Evolutionary conservation across 1,284 basidiomycete genomes (phyloP), one percentile per base, ranked within the genome.

Genomic region (Porodaedalea pini): DNA sequence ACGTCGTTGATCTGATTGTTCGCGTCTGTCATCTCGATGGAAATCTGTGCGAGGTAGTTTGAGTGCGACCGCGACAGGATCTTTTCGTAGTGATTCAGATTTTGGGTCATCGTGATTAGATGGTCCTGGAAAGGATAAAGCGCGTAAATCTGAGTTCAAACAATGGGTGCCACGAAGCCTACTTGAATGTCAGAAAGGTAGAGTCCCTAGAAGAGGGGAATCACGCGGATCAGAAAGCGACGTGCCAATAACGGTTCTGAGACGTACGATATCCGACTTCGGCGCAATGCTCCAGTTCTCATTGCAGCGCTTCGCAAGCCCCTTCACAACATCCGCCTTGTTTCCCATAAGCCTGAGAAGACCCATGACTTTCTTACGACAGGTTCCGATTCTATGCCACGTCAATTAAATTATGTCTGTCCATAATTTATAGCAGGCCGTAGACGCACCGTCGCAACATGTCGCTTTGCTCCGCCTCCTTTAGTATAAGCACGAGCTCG

Each of bases 1-100:
- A 99, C 96, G 70, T 99, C 95, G 74, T 99, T 99, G 76, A 98
- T 99, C 75, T 98, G 95, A 73, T 99, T 99, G 76, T 99, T 99
- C 54, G 97, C 97, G 68, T 99, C 96, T 31, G 96, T 98, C 94
- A 97, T 98, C 75, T 98, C 95, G 73, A 98, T 97, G 40, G 92
- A 95, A 66, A 98, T 98, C 68, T 98, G 95, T 1, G 95, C 95
- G 54, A 98, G 86, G 75, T 98, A 99, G 71, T 99, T 99, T n/a
- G 94, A 98, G 74, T 99, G 96, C 41, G 96, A 98, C 29, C 96
- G 86, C 1, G 95, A 98, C 6, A 99, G 80, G 70, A 99, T 99
- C 79, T 98, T 99, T 71, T 98, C 95, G 76, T 98, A 98, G 73
- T 98, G 95, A 71, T 97, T 98, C 78, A 98, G 71, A 71, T 98